These are phyloP conservation scores for Carex parvula DNA, from an alignment of 176 grass and related monocot species.

Conservation along the genomic window DNA sequence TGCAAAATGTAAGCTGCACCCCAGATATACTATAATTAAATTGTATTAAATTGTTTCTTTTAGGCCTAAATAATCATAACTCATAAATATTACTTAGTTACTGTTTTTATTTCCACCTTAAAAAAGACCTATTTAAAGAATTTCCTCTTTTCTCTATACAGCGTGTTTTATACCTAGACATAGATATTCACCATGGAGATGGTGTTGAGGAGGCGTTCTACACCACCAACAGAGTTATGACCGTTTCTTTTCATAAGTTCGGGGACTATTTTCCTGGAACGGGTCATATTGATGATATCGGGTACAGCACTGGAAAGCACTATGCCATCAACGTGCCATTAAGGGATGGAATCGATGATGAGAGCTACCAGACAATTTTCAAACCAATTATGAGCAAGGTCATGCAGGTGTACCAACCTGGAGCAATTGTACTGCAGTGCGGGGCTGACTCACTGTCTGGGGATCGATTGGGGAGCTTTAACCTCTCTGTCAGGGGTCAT, in stretches of 20 bases:
- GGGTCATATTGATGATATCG: conserved; percentile 60
- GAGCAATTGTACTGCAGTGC: conserved; percentile 87
- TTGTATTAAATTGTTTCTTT: neutral
- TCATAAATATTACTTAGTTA: neutral
- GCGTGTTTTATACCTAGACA: conserved; percentile 93
- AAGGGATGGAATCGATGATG: conserved; percentile 87
- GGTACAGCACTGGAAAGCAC: conserved; percentile 65
- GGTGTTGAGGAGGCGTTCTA: conserved; percentile 97
- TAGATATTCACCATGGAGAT: conserved; percentile 95
- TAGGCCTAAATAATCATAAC: neutral
- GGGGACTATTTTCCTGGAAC: conserved; percentile 96
- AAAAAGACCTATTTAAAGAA: neutral
- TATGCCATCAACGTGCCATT: conserved; percentile 87
- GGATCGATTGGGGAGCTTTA: conserved; percentile 89
- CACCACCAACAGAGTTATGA: conserved; percentile 91
- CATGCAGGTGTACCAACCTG: conserved; percentile 84
- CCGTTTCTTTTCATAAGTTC: conserved; percentile 87
- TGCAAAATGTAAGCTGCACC: neutral
- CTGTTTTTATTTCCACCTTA: neutral
- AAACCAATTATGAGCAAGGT: conserved; percentile 88
- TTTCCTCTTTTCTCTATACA: conserved; percentile 22
- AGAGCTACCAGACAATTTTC: conserved; percentile 88
- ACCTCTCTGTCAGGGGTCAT: conserved; percentile 82
- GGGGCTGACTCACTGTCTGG: conserved; percentile 86
- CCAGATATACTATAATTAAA: neutral